A percentile compares a stretch with the other conserved stretches of the same genome.
Evolutionary conservation across 257 asterid species (phyloP).

Genomic region (Vinca minor): DNA sequence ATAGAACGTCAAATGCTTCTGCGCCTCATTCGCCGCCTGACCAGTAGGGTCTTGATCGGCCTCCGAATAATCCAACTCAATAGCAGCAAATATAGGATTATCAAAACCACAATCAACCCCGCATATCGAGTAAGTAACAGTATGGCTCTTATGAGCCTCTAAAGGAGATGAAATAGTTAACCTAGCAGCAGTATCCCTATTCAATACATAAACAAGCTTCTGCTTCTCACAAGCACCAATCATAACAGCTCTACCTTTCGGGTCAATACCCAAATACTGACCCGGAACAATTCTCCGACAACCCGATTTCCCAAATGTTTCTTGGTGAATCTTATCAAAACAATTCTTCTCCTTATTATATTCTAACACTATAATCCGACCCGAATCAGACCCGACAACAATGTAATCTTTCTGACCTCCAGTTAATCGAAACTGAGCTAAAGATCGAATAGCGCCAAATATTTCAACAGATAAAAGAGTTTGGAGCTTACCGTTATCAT

Average conservation of each 20-base stretch:
- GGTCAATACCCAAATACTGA: conserved; percentile 87
- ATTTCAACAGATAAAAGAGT: conserved; percentile 80
- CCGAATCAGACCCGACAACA: conserved; percentile 95
- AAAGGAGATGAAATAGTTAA: conserved; percentile 87
- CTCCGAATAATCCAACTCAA: conserved; percentile 89
- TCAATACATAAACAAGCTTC: conserved; percentile 95
- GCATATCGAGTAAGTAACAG: conserved; percentile 67
- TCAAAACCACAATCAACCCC: conserved; percentile 98
- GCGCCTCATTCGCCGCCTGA: conserved; percentile 83
- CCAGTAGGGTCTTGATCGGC: conserved; percentile 99
- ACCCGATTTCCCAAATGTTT: conserved; percentile 93
- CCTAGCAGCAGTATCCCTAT: conserved; percentile 95
- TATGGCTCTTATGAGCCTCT: conserved; percentile 96
- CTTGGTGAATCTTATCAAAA: conserved; percentile 89
- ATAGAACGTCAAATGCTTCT: conserved; percentile 85
- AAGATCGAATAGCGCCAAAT: conserved; percentile 86
- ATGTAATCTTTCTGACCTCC: conserved; percentile 90
- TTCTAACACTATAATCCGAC: conserved; percentile 76
- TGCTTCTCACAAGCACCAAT: conserved; percentile 95
- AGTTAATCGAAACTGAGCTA: conserved; percentile 90
- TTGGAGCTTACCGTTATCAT: conserved; percentile 89
- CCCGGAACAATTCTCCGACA: conserved; percentile 96
- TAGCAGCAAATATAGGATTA: conserved; percentile 92
- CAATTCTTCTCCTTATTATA: conserved; percentile 77
- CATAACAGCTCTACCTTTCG: conserved; percentile 99